Percentiles rank a stretch among this genome's conserved stretches.
phyloP scores from a whole-genome alignment of 176 grass and related monocot genomes.

The Carex scoparia region DNA sequence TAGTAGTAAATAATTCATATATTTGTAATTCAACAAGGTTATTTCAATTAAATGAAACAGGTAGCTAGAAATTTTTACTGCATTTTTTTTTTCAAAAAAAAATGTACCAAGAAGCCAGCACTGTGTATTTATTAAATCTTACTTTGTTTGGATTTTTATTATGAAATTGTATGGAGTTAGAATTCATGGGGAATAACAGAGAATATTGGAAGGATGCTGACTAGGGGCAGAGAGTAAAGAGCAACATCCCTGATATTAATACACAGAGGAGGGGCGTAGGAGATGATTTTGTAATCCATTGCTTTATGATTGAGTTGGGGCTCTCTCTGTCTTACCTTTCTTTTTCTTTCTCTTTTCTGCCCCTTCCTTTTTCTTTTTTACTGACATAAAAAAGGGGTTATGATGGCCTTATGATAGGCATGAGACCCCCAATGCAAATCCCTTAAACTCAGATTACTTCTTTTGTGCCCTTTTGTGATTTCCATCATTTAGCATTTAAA shows the following conservation, averaged over 20 bases:
- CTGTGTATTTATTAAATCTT: too few species aligned
- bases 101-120: too few species aligned
- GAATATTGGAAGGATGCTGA: neutral
- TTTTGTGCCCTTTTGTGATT: neutral
- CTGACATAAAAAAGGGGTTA: conserved; percentile 68
- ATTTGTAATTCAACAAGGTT: too few species aligned
- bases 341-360: neutral
- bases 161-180: neutral
- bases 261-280: conserved; percentile 22
- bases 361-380: conserved; percentile 33
- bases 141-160: neutral
- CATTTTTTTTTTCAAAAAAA: too few species aligned
- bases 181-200: neutral
- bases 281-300: conserved; percentile 94
- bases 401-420: conserved; percentile 69
- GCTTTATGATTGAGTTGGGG: conserved; percentile 82
- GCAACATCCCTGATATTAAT: conserved; percentile 76
- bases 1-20: too few species aligned
- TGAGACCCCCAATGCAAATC: conserved; percentile 30
- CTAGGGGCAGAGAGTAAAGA: conserved; percentile 54
- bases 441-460: neutral
- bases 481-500: neutral
- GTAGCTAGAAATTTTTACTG: too few species aligned
- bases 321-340: conserved; percentile 23
- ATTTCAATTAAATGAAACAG: too few species aligned